These are phyloP conservation scores for Sugiyamaella xylanicola DNA, from an alignment of 1,139 yeast genomes.

Conservation along the genomic window DNA sequence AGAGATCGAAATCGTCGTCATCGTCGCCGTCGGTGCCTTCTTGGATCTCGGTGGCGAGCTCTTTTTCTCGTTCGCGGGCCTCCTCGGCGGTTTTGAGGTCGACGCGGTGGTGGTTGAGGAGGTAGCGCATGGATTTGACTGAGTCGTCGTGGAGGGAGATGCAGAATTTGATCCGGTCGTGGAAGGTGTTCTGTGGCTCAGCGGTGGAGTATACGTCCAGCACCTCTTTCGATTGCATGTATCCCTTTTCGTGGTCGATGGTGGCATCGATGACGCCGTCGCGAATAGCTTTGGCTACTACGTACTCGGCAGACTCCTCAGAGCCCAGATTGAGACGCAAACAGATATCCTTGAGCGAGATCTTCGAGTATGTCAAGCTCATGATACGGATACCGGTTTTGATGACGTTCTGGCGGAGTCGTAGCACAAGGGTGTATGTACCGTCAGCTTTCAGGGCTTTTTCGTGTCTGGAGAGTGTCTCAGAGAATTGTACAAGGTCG, in stretches of 20 bases:
- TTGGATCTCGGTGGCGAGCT: conserved; percentile 48
- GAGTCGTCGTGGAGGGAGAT: conserved; percentile 88
- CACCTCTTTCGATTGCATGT: conserved; percentile 86
- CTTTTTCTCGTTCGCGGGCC: conserved; percentile 59
- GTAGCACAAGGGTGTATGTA: conserved; percentile 77
- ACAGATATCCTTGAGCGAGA: conserved; percentile 88
- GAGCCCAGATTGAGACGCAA: conserved; percentile 88
- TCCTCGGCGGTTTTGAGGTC: conserved; percentile 59
- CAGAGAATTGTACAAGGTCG: conserved; percentile 78
- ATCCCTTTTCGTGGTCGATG: conserved; percentile 88
- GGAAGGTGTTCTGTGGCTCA: conserved; percentile 85
- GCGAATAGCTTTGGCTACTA: conserved; percentile 93
- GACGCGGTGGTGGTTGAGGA: conserved; percentile 53
- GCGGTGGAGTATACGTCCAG: conserved; percentile 84
- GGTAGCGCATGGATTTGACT: conserved; percentile 95
- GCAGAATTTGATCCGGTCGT: conserved; percentile 92
- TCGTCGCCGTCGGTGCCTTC: conserved; percentile 48
- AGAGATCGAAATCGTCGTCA: conserved; percentile 46
- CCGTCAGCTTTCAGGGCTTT: conserved; percentile 70
- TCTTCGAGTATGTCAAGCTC: conserved; percentile 86
- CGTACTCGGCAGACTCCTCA: conserved; percentile 95
- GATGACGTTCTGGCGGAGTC: conserved; percentile 95
- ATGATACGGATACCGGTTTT: conserved; percentile 96
- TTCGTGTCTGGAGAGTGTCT: conserved; percentile 69
- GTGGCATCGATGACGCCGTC: conserved; percentile 98